Evolutionary conservation across 2,329 filamentous ascomycete genomes (phyloP).

Genomic region (Pyrenophora tritici-repentis): DNA sequence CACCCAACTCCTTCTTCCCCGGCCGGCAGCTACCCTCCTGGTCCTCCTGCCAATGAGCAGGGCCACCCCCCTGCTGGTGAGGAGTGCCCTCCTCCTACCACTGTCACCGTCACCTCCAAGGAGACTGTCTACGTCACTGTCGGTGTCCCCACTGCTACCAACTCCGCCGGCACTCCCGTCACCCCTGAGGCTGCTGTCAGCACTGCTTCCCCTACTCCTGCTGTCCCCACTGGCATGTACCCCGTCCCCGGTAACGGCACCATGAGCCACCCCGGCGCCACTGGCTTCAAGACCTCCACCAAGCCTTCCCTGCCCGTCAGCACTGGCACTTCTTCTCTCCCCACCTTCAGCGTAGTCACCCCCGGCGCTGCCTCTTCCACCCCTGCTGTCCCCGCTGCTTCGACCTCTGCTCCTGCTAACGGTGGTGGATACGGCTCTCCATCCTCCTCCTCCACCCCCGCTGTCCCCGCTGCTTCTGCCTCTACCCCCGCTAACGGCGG

Average conservation of each 20-base stretch:
- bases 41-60: too few relatives aligned
- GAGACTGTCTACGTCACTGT: conserved; percentile 47
- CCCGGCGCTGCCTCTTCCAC: conserved; percentile 17
- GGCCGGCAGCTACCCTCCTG: too few relatives aligned
- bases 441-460: not conserved
- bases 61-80: conserved; percentile 2
- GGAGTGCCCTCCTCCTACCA: conserved; percentile 42
- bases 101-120: conserved; percentile 45
- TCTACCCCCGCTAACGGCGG: not conserved
- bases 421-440: conserved; percentile 11
- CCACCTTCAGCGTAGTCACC: conserved; percentile 30
- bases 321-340: conserved; percentile 23
- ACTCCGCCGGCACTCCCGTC: conserved; percentile 9
- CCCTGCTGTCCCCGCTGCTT: conserved; percentile 13
- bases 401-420: conserved; percentile 11
- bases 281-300: conserved; percentile 42
- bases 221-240: conserved; percentile 30
- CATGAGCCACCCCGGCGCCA: conserved; percentile 31
- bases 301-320: conserved; percentile 26
- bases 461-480: conserved; percentile 20
- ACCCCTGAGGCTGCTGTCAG: conserved; percentile 13
- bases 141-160: conserved; percentile 18
- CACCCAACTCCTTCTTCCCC: too few relatives aligned
- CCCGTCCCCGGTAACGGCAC: conserved; percentile 38
- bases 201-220: conserved; percentile 16